Percentiles rank a stretch among this genome's conserved stretches.
These are phyloP conservation scores for Polytolypa hystricis DNA, from an alignment of 2,329 filamentous ascomycete species.

Conservation along the genomic window DNA sequence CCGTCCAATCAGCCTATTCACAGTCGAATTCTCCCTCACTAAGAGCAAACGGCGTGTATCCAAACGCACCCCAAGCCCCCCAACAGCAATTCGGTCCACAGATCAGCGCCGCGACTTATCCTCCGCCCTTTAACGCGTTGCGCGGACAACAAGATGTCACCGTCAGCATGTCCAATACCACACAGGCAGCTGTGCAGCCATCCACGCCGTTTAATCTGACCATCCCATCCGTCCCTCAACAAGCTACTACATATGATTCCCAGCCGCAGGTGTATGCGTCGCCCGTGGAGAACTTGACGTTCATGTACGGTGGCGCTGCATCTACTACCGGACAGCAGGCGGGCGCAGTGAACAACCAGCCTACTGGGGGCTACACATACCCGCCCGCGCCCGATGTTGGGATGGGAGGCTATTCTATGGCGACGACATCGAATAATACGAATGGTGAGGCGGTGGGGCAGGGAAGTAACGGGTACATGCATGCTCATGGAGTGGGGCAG, in stretches of 20 bases:
- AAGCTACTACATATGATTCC: conserved; percentile 14
- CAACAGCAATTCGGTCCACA: conserved; percentile 7
- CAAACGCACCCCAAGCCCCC: neutral
- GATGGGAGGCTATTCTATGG: no score
- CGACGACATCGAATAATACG: no score
- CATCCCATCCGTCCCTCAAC: conserved; percentile 18
- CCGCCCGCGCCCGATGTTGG: no score
- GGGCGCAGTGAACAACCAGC: no score
- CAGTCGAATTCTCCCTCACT: conserved; percentile 6
- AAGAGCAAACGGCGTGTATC: conserved; percentile 1
- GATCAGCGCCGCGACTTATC: conserved; percentile 14
- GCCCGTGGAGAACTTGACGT: conserved; percentile 11
- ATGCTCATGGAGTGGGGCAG: no score
- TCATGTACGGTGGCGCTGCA: no score
- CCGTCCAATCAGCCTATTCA: conserved; percentile 5
- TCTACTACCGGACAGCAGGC: no score
- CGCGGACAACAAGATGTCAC: conserved; percentile 9
- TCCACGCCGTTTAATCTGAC: no score
- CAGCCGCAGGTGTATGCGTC: conserved; percentile 18
- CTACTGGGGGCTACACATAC: no score
- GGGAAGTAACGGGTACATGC: no score
- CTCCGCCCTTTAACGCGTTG: conserved; percentile 13
- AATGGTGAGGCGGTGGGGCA: no score
- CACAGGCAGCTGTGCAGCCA: no score
- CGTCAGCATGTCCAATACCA: conserved; percentile 15